Conservation (phyloP, 1,284 basidiomycete species). For the Gomphus bonarii region DNA sequence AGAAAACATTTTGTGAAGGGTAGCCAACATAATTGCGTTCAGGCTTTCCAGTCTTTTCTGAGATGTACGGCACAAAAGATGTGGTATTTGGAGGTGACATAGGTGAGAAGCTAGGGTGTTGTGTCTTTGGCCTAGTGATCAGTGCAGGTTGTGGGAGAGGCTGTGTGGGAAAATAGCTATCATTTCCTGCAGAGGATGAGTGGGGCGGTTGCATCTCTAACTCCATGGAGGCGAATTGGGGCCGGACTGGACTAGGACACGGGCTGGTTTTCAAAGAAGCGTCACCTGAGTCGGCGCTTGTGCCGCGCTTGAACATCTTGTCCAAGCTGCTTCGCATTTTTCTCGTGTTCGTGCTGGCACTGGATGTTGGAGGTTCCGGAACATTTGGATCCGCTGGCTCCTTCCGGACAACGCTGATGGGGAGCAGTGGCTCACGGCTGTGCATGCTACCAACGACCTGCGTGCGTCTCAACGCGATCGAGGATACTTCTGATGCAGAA, state of each 20-base stretch:
- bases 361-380: background rate
- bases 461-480: conserved; percentile 6
- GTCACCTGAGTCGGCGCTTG: background rate
- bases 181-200: background rate
- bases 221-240: conserved; percentile 1
- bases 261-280: background rate
- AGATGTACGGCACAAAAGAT: conserved; percentile 2
- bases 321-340: conserved; percentile 12
- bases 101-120: conserved; percentile 3
- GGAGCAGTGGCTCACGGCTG: conserved; percentile 12
- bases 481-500: conserved; percentile 9
- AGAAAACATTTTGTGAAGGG: conserved; percentile 69
- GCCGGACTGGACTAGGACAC: background rate
- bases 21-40: conserved; percentile 50
- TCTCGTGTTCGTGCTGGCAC: background rate
- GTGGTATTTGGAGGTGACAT: conserved; percentile 4
- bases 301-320: conserved; percentile 12
- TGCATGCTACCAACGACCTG: background rate
- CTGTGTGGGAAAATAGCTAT: background rate
- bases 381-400: background rate
- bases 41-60: conserved; percentile 13
- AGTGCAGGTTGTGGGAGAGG: background rate
- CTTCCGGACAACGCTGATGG: conserved; percentile 9
- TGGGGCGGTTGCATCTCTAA: background rate
- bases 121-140: background rate